Evolutionary conservation across 2,329 filamentous ascomycete species (phyloP).

Genomic region (Trichoderma koningiopsis): DNA sequence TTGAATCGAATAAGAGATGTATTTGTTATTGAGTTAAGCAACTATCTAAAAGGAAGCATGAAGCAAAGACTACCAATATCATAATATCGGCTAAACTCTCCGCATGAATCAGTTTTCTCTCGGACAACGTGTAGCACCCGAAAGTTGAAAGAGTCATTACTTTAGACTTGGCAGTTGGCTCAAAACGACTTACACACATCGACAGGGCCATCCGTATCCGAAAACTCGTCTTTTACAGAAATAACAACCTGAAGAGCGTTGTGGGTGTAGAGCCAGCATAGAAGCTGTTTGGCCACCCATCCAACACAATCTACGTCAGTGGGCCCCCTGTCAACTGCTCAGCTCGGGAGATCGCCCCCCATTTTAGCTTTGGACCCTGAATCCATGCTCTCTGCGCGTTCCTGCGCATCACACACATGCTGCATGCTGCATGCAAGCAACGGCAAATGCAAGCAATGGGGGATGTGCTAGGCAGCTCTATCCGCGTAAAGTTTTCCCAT

Average conservation of each 20-base stretch:
- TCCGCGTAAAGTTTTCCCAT: neutral
- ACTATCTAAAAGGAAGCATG: too few species aligned
- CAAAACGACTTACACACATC: too few species aligned
- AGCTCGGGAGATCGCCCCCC: neutral
- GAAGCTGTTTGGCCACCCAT: neutral
- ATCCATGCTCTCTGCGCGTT: neutral
- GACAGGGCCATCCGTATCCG: neutral
- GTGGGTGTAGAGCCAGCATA: neutral
- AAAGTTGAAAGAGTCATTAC: too few species aligned
- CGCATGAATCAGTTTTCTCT: too few species aligned
- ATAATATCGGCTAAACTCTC: too few species aligned
- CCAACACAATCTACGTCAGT: neutral
- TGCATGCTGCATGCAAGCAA: constrained; percentile 6
- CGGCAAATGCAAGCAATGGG: neutral
- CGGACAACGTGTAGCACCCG: too few species aligned
- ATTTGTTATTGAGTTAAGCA: too few species aligned
- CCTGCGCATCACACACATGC: neutral
- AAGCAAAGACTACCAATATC: too few species aligned
- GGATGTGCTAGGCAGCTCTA: neutral
- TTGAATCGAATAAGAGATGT: too few species aligned
- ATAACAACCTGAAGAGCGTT: too few species aligned
- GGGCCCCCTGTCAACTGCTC: neutral
- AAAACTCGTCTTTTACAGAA: neutral
- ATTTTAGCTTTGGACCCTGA: neutral
- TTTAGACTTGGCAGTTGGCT: too few species aligned